Evolutionary conservation across 441 rosid genomes (phyloP).

Genomic region (Cnidoscolus chayamansa): DNA sequence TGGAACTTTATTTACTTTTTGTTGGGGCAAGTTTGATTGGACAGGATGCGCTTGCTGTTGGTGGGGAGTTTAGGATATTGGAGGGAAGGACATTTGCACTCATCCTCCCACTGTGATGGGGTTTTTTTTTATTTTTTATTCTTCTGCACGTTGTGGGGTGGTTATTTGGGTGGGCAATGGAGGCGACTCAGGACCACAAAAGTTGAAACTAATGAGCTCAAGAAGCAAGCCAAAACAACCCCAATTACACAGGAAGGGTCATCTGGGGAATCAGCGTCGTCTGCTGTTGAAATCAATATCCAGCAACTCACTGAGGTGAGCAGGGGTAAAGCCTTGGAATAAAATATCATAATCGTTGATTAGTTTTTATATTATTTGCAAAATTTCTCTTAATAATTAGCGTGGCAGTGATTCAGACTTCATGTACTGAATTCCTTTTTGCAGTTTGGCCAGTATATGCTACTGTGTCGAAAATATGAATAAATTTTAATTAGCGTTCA

Average conservation of each 20-base stretch:
- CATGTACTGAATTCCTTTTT: no score
- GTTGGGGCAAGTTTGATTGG: background rate
- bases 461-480: no score
- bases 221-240: constrained; percentile 29
- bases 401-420: background rate
- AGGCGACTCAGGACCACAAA: constrained; percentile 81
- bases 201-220: constrained; percentile 68
- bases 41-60: constrained; percentile 53
- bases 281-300: constrained; percentile 59
- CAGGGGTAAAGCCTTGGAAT: no score
- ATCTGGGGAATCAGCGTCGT: constrained; percentile 33
- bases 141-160: constrained; percentile 40
- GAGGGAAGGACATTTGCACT: constrained; percentile 81
- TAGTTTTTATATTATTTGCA: background rate
- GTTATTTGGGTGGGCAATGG: constrained; percentile 91
- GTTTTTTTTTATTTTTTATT: constrained; percentile 36
- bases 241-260: no score
- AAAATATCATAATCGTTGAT: background rate
- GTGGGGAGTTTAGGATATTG: constrained; percentile 74
- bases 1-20: background rate
- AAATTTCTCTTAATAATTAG: background rate
- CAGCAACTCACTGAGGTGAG: constrained; percentile 66
- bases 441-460: no score
- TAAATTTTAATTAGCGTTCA: no score
- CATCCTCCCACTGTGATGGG: constrained; percentile 74